Evolutionary conservation across 768 basidiomycete species (phyloP), one percentile per base, ranked within the genome.

Genomic region (Collybiopsis confluens): DNA sequence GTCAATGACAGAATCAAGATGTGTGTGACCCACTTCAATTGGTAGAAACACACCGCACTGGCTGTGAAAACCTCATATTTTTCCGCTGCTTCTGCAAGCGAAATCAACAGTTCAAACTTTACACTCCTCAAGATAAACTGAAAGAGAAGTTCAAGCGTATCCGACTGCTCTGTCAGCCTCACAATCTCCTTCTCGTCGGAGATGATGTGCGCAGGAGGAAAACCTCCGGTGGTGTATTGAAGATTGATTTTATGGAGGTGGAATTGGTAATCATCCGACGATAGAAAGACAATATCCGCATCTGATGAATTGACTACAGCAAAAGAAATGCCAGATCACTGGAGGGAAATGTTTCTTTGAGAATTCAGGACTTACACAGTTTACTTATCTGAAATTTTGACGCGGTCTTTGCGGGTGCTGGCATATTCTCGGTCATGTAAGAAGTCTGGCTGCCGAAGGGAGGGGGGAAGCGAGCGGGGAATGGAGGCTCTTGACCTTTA

Each of bases 31-130:
- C 24, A 58, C 47, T 18, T 15, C 37, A 58, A 54, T 23, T 30
- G 57, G 15, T 27, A 20, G 2, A 33, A 11, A 36, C 45, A 47
- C 18, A 45, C 27, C 8, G 36, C 36, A 16, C 35, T 46, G 9
- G 56, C 36, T 27, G 28, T 23, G 50, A 15, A 45, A 16, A 56
- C 33, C 24, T 56, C 9, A 23, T 54, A 54, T 48, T 54, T 54
- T 30, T 54, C 53, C 45, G 35, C 53, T 8, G 53, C 45, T 33
- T 54, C 46, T n/a, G 53, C 45, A 11, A 54, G 45, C 15, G 10
- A 10, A 6, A 27, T 5, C 36, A 54, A 23, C 6, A 8, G 7
- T 13, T 27, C 28, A 21, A 48, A 28, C 7, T 26, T 26, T 9
- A 37, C 9, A 16, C 46, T 16, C 15, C 15, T 16, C 24, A 54